A percentile compares a stretch with the other conserved stretches of the same genome.
phyloP scores from a whole-genome alignment of 352 stramenopile genomes.

The Phytophthora multivora region DNA sequence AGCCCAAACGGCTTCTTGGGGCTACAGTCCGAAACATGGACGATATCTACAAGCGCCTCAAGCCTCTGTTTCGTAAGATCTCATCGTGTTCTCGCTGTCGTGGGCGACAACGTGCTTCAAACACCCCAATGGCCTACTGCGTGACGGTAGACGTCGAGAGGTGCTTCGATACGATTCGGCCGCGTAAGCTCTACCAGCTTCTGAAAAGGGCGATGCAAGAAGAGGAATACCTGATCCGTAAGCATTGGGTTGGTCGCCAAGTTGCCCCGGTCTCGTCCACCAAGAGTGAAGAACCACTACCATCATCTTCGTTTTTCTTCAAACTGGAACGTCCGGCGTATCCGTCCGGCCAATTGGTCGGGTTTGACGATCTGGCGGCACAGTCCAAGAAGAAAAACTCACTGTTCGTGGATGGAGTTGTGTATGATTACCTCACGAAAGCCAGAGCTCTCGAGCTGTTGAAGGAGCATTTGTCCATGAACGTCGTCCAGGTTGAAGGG shows the following conservation, averaged over 20 bases:
- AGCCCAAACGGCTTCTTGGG: constrained; percentile 53
- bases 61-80: constrained; percentile 47
- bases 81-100: constrained; percentile 38
- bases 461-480: constrained; percentile 66
- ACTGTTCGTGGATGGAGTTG: constrained; percentile 74
- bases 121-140: constrained; percentile 46
- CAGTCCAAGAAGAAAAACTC: constrained; percentile 48
- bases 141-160: constrained; percentile 79
- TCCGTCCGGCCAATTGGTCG: constrained; percentile 52
- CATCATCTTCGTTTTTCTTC: constrained; percentile 42
- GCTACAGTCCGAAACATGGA: constrained; percentile 68
- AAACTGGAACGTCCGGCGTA: constrained; percentile 67
- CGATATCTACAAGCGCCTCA: constrained; percentile 63
- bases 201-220: constrained; percentile 67
- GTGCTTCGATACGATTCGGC: constrained; percentile 83
- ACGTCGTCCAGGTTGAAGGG: constrained; percentile 59
- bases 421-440: constrained; percentile 76
- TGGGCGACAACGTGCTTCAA: constrained; percentile 12
- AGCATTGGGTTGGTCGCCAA: constrained; percentile 74
- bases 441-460: constrained; percentile 53
- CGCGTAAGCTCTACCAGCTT: constrained; percentile 63
- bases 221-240: constrained; percentile 78
- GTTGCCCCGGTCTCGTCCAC: constrained; percentile 21
- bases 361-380: constrained; percentile 56
- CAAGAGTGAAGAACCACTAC: not conserved